Base-by-base conservation (phyloP, 495 filamentous ascomycete genomes). In the Poronia punctata region DNA sequence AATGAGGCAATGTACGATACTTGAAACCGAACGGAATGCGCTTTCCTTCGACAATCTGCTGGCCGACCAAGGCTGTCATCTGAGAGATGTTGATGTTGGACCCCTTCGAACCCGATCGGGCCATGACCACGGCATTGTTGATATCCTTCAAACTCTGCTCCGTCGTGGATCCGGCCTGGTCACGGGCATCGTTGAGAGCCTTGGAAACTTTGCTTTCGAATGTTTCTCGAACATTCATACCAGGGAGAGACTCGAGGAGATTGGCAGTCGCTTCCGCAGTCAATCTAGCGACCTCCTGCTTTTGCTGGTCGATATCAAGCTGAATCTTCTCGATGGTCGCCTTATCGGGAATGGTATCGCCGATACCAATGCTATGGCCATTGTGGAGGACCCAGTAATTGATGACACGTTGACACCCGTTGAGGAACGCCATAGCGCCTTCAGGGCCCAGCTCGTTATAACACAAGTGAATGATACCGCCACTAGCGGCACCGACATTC, bases 1-100 rank as follows among this genome's bases (percentile, higher is more conserved):
- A 99, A 62, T 99, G 92, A 0, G 92, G 92, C 33, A 99, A 67
- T 0, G 92, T 95, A 21, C 92, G 86, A 57, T 97, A 97, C 59
- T 96, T 96, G 78, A 99, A 99, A 20, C 92, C 92, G 57, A 99
- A 99, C 0, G 93, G 92, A 71, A 99, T 95, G 69, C 92, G 90
- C 67, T 95, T 95, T 50, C 92, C 92, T 60, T 99, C 92, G 11
- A 99, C 88, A 22, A 88, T 92, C 58, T 99, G 92, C 50, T 99
- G 92, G 36, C 92, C 92, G 15, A 99, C 92, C 35, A 95, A 72
- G 9, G 93, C 89, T 34, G 88, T 90, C 92, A 99, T 99, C 63
- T 99, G 92, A 12, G 93, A 95, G 50, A 99, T 97, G 60, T 99
- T 99, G 67, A 97, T 97, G 3, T 86, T 86, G 4, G 92, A 95